Evolutionary conservation across 306 rosid genomes (phyloP).

Genomic region (Lathyrus sativus): DNA sequence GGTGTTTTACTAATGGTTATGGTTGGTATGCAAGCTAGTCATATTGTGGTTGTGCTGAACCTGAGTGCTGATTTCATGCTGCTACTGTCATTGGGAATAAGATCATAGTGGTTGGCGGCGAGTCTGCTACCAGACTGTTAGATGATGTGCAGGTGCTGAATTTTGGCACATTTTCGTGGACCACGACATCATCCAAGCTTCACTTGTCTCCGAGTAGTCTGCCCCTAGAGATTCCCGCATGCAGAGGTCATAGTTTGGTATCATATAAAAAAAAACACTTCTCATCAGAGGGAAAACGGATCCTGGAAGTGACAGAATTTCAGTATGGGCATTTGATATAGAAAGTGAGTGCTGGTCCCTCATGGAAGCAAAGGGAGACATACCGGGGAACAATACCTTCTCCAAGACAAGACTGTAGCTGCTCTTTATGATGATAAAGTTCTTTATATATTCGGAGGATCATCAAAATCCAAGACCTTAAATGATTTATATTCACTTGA

Average conservation of each 20-base stretch:
- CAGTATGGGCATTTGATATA: slow-evolving; percentile 94
- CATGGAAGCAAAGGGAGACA: slow-evolving; percentile 87
- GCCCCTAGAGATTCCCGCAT: slow-evolving; percentile 85
- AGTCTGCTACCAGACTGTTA: slow-evolving; percentile 67
- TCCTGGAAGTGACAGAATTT: slow-evolving; percentile 73
- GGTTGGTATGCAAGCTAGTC: no score
- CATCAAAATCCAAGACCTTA: slow-evolving; percentile 76
- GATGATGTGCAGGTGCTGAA: slow-evolving; percentile 94
- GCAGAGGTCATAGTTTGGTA: slow-evolving; percentile 96
- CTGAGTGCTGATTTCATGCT: no score
- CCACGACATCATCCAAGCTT: slow-evolving; percentile 74
- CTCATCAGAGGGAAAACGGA: slow-evolving; percentile 91
- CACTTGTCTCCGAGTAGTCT: slow-evolving; percentile 89
- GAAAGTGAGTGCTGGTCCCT: slow-evolving; percentile 97
- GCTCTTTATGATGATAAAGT: slow-evolving; percentile 84
- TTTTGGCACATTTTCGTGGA: slow-evolving; percentile 83
- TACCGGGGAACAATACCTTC: slow-evolving; percentile 95
- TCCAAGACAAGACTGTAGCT: slow-evolving; percentile 79
- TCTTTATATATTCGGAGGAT: slow-evolving; percentile 81
- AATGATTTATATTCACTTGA: slow-evolving; percentile 89
- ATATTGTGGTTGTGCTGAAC: no score
- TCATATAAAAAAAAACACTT: slow-evolving; percentile 84
- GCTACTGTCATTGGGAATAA: slow-evolving; percentile 87
- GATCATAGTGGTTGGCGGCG: slow-evolving; percentile 95
- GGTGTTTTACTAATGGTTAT: no score